phyloP scores from a whole-genome alignment of 371 early-diverging fungal genomes.

The Phascolomyces articulosus region DNA sequence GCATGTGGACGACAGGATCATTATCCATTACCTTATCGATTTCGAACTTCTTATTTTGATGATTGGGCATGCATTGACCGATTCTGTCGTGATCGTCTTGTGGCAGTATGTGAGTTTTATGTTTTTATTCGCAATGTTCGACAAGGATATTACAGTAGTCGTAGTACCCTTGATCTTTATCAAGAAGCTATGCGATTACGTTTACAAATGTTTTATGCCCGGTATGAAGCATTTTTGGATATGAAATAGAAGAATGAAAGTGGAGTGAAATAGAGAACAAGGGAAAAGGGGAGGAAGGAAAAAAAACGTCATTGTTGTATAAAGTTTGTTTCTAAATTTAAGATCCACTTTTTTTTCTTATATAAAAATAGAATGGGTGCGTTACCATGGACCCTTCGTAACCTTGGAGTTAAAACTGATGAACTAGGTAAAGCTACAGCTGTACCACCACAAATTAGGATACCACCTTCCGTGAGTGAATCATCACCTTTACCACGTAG shows the following conservation, averaged over 20 bases:
- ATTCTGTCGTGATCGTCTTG: slow-evolving; percentile 88
- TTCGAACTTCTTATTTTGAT: slow-evolving; percentile 75
- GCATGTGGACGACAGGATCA: slow-evolving; percentile 81
- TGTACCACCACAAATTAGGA: slow-evolving; percentile 16
- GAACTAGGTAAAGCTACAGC: slow-evolving; percentile 20
- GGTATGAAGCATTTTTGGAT: slow-evolving; percentile 8
- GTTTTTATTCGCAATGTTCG: slow-evolving; percentile 87
- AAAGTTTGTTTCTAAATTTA: neutral
- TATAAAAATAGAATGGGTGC: slow-evolving; percentile 44
- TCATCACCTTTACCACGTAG: slow-evolving; percentile 28
- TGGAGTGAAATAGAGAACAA: neutral
- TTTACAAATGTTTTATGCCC: slow-evolving; percentile 90
- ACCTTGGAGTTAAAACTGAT: slow-evolving; percentile 16
- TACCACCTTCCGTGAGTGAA: slow-evolving; percentile 29
- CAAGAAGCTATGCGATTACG: slow-evolving; percentile 81
- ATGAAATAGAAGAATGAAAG: no score
- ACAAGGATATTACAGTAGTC: slow-evolving; percentile 81
- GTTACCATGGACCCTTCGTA: slow-evolving; percentile 47
- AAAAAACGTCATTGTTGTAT: neutral
- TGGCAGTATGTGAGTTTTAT: slow-evolving; percentile 93
- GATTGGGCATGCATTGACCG: slow-evolving; percentile 91
- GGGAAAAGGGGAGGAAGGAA: neutral
- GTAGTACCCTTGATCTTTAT: slow-evolving; percentile 77
- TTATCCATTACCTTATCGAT: slow-evolving; percentile 70
- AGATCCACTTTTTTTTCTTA: no score